Evolutionary conservation across 305 asterid genomes (phyloP), one percentile per base, ranked within the genome.

Genomic region (Euphrasia arctica): DNA sequence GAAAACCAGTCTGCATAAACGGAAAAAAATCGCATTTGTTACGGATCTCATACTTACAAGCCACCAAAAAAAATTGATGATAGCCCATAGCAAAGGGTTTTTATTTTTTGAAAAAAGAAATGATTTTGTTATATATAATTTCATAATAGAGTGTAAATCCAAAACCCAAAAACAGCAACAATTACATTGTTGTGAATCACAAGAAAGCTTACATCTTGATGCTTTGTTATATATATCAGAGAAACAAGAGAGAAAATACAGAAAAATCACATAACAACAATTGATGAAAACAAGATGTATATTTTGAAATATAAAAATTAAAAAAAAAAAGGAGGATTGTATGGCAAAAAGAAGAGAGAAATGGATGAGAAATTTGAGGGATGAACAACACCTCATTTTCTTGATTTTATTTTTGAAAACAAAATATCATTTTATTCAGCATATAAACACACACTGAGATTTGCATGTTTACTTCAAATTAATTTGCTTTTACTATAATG

Each of bases 341-440:
- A 74, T 45, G 72, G 72, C 72, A 55, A 58, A 58, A 39, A 58
- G 43, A 50, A 48, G 64, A 72, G 72, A 14, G 11, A 54, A 66
- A 66, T 74, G 45, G 71, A 57, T 0, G 82, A 70, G 79, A 74
- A 42, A 68, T 42, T 64, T 60, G 51, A 67, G 82, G 82, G 54
- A 2, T 68, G 57, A 68, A 58, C 65, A 67, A 64, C 82, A 74
- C 70, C 74, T 77, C 65, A 61, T 50, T n/a, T 50, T 7, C 11
- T 31, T 50, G 4, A 31, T 31, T 2, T 31, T 31, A 31, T 39
- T 39, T 7, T 39, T 9, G 9, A 39, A 39, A 31, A 31, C 3
- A 29, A 2, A 29, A 31, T 62, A 58, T 60, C 32, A 71, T 42
- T 48, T n/a, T 18, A 18, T 18, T 31, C 12, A 14, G 60, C 9